phyloP scores from a whole-genome alignment of 2,329 filamentous ascomycete genomes.

The Eurotiales sp. region DNA sequence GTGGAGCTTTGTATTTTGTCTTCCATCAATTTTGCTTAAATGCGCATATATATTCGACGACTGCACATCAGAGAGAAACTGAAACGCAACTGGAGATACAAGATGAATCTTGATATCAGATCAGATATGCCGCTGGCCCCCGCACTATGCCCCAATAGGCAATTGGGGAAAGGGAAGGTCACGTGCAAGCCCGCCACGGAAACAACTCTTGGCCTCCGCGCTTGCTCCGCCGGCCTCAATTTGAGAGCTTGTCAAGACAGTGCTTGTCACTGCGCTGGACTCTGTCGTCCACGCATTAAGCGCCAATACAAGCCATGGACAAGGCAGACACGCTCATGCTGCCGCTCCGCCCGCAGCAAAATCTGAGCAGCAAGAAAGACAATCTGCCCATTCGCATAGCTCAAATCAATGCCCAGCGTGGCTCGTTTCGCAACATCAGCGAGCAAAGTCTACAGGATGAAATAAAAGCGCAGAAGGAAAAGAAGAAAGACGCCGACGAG shows the following conservation, averaged over 20 bases:
- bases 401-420: slow-evolving; percentile 73
- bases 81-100: too few species aligned
- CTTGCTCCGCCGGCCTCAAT: not conserved
- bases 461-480: slow-evolving; percentile 52
- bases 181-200: not conserved
- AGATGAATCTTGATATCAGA: too few species aligned
- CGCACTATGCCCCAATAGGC: too few species aligned
- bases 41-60: too few species aligned
- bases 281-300: not conserved
- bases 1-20: too few species aligned
- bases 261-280: not conserved
- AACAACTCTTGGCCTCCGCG: not conserved
- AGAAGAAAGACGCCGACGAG: slow-evolving; percentile 41
- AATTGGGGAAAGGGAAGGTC: too few species aligned
- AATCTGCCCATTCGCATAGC: slow-evolving; percentile 70
- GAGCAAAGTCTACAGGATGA: slow-evolving; percentile 69
- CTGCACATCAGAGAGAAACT: too few species aligned
- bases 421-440: slow-evolving; percentile 75
- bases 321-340: slow-evolving; percentile 47
- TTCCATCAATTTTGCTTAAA: too few species aligned
- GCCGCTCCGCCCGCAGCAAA: slow-evolving; percentile 56
- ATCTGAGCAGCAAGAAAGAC: slow-evolving; percentile 49
- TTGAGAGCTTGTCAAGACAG: not conserved
- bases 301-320: slow-evolving; percentile 18
- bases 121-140: too few species aligned